These are phyloP conservation scores for Leptographium lundbergii DNA, from an alignment of 2,329 filamentous ascomycete genomes.

Conservation along the genomic window DNA sequence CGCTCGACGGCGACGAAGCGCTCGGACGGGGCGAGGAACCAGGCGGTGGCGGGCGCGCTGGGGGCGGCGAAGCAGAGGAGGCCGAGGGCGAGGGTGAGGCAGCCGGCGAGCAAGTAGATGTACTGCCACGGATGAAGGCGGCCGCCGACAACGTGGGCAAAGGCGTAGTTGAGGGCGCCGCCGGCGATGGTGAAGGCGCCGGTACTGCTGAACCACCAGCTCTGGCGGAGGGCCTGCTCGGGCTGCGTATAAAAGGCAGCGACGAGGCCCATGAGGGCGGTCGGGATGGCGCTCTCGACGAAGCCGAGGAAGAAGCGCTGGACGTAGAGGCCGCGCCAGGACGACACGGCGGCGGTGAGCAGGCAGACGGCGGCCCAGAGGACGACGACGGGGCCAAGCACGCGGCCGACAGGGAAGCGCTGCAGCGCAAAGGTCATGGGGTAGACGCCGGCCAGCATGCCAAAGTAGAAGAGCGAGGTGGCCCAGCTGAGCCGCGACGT, in stretches of 20 bases:
- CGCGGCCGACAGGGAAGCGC: slow-evolving; percentile 50
- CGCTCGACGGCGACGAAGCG: slow-evolving; percentile 51
- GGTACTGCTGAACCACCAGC: slow-evolving; percentile 52
- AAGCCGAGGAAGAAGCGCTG: slow-evolving; percentile 55
- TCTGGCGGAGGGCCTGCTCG: slow-evolving; percentile 52
- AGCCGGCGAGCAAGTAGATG: slow-evolving; percentile 54
- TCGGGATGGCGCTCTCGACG: slow-evolving; percentile 52
- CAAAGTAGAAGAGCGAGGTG: slow-evolving; percentile 69
- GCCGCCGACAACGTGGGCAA: slow-evolving; percentile 47
- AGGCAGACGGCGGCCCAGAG: slow-evolving; percentile 57
- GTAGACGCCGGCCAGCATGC: slow-evolving; percentile 62
- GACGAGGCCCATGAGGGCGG: slow-evolving; percentile 53
- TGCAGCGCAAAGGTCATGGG: slow-evolving; percentile 62
- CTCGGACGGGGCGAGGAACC: slow-evolving; percentile 54
- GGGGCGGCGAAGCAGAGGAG: slow-evolving; percentile 46
- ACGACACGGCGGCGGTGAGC: slow-evolving; percentile 20
- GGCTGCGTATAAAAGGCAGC: slow-evolving; percentile 50
- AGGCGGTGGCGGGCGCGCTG: slow-evolving; percentile 52
- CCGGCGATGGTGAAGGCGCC: slow-evolving; percentile 52
- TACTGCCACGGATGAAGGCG: slow-evolving; percentile 53
- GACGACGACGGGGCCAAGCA: slow-evolving; percentile 50
- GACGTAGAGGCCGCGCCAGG: slow-evolving; percentile 48
- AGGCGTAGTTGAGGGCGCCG: slow-evolving; percentile 52
- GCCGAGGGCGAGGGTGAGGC: slow-evolving; percentile 51
- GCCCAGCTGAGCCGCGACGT: slow-evolving; percentile 63